Percentiles rank a stretch among this genome's conserved stretches.
phyloP scores from a whole-genome alignment of 768 basidiomycete genomes.

The Tylopilus balloui region DNA sequence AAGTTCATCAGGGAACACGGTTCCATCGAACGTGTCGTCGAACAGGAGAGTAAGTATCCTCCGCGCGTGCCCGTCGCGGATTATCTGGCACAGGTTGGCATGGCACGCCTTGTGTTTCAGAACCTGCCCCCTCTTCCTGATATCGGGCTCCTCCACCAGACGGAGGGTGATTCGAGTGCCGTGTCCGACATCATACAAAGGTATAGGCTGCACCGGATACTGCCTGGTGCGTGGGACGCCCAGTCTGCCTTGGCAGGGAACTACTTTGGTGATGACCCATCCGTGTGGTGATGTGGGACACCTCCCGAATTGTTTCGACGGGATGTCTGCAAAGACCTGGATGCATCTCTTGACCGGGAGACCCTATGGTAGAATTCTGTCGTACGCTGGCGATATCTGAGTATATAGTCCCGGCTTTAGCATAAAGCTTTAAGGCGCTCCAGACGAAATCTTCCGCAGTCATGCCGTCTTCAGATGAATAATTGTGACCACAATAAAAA shows the following conservation, averaged over 20 bases:
- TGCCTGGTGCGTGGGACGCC: slow-evolving; percentile 39
- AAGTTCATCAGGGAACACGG: slow-evolving; percentile 68
- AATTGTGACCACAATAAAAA: too few species aligned
- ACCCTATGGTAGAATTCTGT: background rate
- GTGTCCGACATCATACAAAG: slow-evolving; percentile 46
- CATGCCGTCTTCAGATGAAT: too few species aligned
- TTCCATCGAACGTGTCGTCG: slow-evolving; percentile 67
- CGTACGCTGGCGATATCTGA: too few species aligned
- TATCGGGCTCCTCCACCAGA: slow-evolving; percentile 29
- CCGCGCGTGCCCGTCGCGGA: slow-evolving; percentile 42
- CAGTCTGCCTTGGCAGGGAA: slow-evolving; percentile 52
- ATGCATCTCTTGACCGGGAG: background rate
- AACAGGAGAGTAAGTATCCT: slow-evolving; percentile 46
- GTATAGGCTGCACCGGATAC: slow-evolving; percentile 45
- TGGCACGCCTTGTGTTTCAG: slow-evolving; percentile 60
- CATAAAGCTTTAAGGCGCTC: too few species aligned
- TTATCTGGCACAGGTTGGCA: slow-evolving; percentile 62
- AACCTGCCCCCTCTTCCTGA: slow-evolving; percentile 63
- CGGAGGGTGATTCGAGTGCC: slow-evolving; percentile 37
- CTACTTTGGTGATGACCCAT: slow-evolving; percentile 64
- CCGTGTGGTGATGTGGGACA: slow-evolving; percentile 12
- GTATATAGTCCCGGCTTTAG: too few species aligned
- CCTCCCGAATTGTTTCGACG: background rate
- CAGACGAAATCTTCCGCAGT: too few species aligned
- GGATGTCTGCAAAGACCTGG: background rate